Conservation (phyloP, 1,139 yeast species). For the Pichia sp. region DNA sequence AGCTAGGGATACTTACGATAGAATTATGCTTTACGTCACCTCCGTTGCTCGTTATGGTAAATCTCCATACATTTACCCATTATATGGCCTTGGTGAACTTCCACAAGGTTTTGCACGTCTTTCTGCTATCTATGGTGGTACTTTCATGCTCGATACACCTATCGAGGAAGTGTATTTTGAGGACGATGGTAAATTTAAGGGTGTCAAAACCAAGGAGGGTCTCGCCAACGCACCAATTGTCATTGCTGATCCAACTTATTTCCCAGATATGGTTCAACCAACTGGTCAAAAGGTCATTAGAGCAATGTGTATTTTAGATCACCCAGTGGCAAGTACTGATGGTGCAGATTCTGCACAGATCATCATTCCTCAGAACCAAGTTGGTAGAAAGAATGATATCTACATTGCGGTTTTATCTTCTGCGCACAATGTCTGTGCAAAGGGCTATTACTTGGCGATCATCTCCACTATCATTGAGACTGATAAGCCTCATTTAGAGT, state of each 20-base stretch:
- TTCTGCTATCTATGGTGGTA: constrained; percentile 97
- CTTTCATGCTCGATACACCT: constrained; percentile 96
- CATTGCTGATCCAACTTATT: constrained; percentile 97
- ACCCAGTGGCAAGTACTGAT: constrained; percentile 77
- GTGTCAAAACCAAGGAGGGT: constrained; percentile 89
- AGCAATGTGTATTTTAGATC: constrained; percentile 90
- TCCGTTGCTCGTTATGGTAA: constrained; percentile 94
- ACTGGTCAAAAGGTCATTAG: constrained; percentile 87
- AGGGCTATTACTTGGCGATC: constrained; percentile 87
- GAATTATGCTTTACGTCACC: constrained; percentile 78
- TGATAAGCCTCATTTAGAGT: constrained; percentile 83
- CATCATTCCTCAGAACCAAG: constrained; percentile 95
- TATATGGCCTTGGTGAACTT: constrained; percentile 94
- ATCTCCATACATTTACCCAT: constrained; percentile 92
- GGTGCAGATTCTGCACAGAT: constrained; percentile 89
- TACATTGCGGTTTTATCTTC: constrained; percentile 88
- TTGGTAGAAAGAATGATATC: constrained; percentile 87
- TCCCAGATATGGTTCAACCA: constrained; percentile 82
- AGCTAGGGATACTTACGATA: constrained; percentile 86
- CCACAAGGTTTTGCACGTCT: constrained; percentile 98
- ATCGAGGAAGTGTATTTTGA: constrained; percentile 80
- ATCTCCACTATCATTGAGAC: constrained; percentile 95
- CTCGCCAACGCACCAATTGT: constrained; percentile 88
- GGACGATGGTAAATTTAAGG: constrained; percentile 66
- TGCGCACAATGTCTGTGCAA: constrained; percentile 86